Evolutionary conservation across 1,139 yeast genomes (phyloP).

Genomic region (Suzukiozyma palmioleophila): DNA sequence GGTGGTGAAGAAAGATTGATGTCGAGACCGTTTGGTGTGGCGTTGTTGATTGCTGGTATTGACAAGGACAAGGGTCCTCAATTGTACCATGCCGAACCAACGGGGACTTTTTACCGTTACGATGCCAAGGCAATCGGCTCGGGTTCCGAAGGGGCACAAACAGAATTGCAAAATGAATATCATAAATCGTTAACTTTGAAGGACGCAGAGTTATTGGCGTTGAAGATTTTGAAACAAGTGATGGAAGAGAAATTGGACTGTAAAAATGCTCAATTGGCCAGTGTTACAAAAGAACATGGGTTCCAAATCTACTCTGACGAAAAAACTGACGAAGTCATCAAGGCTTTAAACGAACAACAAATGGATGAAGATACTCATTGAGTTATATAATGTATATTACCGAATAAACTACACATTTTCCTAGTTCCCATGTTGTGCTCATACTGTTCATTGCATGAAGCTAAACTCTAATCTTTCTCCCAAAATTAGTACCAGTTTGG

Average conservation of each 20-base stretch:
- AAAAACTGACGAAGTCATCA: slow-evolving; percentile 78
- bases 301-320: slow-evolving; percentile 83
- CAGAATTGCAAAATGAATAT: slow-evolving; percentile 94
- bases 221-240: slow-evolving; percentile 91
- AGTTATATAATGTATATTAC: slow-evolving; percentile 5
- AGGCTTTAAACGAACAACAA: slow-evolving; percentile 67
- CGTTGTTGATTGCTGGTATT: slow-evolving; percentile 89
- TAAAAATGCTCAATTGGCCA: slow-evolving; percentile 91
- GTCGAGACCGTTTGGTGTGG: slow-evolving; percentile 99
- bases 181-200: slow-evolving; percentile 89
- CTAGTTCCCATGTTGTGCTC: background rate
- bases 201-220: slow-evolving; percentile 87
- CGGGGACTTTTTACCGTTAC: slow-evolving; percentile 95
- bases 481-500: slow-evolving; percentile 50
- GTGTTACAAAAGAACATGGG: slow-evolving; percentile 84
- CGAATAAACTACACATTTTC: background rate
- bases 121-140: slow-evolving; percentile 99
- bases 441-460: slow-evolving; percentile 9
- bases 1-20: slow-evolving; percentile 94
- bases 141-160: slow-evolving; percentile 98
- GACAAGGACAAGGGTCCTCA: slow-evolving; percentile 95
- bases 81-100: slow-evolving; percentile 97
- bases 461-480: slow-evolving; percentile 49
- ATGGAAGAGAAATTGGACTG: slow-evolving; percentile 99
- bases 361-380: slow-evolving; percentile 25